phyloP scores from a whole-genome alignment of 1,284 basidiomycete species.

The Meripilus lineatus region DNA sequence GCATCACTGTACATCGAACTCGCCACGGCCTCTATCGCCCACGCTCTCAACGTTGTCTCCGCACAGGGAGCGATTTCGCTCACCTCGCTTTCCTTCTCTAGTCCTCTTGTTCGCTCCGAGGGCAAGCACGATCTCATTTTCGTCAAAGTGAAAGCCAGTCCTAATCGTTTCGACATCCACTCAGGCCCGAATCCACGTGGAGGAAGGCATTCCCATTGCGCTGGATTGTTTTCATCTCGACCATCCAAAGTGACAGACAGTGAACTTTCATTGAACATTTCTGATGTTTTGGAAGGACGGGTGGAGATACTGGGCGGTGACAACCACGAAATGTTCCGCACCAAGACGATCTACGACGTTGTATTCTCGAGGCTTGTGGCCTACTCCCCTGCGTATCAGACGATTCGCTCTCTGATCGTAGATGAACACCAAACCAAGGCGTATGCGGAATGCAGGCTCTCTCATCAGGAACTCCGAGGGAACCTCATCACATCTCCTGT shows the following conservation, averaged over 20 bases:
- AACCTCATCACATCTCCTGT: constrained; percentile 39
- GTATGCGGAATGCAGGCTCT: constrained; percentile 43
- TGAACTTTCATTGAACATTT: constrained; percentile 36
- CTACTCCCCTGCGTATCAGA: constrained; percentile 56
- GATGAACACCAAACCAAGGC: constrained; percentile 46
- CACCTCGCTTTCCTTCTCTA: constrained; percentile 41
- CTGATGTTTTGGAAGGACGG: constrained; percentile 33
- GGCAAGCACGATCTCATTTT: constrained; percentile 29
- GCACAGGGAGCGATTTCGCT: too few species aligned
- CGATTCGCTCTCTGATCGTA: constrained; percentile 50
- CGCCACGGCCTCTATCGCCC: constrained; percentile 38
- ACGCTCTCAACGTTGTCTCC: constrained; percentile 32
- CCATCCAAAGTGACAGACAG: constrained; percentile 25
- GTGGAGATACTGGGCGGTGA: constrained; percentile 24
- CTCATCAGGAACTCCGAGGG: constrained; percentile 27
- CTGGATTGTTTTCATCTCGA: constrained; percentile 41
- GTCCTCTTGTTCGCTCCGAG: constrained; percentile 48
- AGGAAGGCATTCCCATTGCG: constrained; percentile 40
- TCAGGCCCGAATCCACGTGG: constrained; percentile 27
- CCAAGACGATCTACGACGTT: constrained; percentile 56
- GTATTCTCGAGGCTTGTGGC: constrained; percentile 65
- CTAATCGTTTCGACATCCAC: too few species aligned
- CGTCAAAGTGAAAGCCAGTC: constrained; percentile 25
- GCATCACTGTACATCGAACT: constrained; percentile 65
- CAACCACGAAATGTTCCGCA: constrained; percentile 44